phyloP scores from a whole-genome alignment of 768 basidiomycete genomes.

The Gloeopeniophorella convolvens region DNA sequence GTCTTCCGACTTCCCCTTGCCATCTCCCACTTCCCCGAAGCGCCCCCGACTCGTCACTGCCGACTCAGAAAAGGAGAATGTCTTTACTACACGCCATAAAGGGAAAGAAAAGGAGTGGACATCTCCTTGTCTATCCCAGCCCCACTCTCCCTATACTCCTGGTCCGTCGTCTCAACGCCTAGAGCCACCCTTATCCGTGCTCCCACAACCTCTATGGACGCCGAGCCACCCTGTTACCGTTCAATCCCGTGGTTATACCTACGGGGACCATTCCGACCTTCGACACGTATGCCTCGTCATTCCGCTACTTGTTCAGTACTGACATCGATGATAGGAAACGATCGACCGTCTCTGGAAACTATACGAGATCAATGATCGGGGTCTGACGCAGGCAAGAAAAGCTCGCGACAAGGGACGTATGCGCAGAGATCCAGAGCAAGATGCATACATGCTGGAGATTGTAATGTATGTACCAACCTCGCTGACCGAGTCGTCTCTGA shows the following conservation, averaged over 20 bases:
- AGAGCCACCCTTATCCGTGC: not conserved
- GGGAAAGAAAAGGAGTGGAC: constrained; percentile 7
- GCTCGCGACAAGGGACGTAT: constrained; percentile 6
- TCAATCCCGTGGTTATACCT: not conserved
- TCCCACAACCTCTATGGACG: not conserved
- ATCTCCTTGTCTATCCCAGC: not conserved
- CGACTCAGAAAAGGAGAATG: constrained; percentile 8
- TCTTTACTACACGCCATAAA: not conserved
- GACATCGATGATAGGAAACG: not conserved
- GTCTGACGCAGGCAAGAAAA: constrained; percentile 1
- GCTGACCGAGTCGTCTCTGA: not conserved
- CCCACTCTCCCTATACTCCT: not conserved
- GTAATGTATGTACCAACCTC: not conserved
- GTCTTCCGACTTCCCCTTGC: not conserved
- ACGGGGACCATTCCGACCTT: constrained; percentile 8
- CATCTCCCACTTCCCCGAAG: constrained; percentile 5
- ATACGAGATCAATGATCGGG: constrained; percentile 6
- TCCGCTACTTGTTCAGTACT: not conserved
- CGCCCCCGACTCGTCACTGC: constrained; percentile 1
- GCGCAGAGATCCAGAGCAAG: constrained; percentile 1
- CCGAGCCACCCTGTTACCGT: not conserved
- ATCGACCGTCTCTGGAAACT: not conserved
- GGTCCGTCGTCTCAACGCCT: not conserved
- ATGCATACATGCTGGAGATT: constrained; percentile 7
- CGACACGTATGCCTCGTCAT: constrained; percentile 1